Evolutionary conservation across 2,329 filamentous ascomycete genomes (phyloP).

Genomic region (Monosporascus ibericus): DNA sequence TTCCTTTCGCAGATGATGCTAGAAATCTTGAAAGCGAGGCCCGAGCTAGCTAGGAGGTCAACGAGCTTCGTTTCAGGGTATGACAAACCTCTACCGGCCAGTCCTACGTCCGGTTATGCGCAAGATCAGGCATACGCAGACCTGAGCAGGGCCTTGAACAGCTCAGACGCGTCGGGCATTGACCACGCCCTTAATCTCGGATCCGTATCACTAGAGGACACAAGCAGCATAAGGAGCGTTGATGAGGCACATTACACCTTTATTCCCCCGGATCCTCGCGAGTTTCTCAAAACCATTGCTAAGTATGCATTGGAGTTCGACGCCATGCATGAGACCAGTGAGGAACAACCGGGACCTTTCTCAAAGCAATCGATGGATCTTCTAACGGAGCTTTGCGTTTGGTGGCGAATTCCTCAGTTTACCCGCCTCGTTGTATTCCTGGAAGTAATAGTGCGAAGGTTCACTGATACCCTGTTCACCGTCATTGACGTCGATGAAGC

Average conservation of each 20-base stretch:
- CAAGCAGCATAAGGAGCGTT: slow-evolving; percentile 44
- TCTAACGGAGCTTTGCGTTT: slow-evolving; percentile 74
- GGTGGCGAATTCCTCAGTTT: slow-evolving; percentile 84
- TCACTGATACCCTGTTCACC: slow-evolving; percentile 72
- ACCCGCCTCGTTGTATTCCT: slow-evolving; percentile 75
- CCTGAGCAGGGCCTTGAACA: slow-evolving; percentile 45
- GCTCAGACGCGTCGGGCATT: slow-evolving; percentile 38
- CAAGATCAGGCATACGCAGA: slow-evolving; percentile 49
- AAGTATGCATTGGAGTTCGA: slow-evolving; percentile 68
- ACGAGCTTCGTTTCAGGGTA: slow-evolving; percentile 39
- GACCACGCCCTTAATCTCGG: slow-evolving; percentile 66
- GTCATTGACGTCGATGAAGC: slow-evolving; percentile 77
- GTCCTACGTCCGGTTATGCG: slow-evolving; percentile 39
- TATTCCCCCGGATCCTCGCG: slow-evolving; percentile 77
- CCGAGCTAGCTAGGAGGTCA: slow-evolving; percentile 74
- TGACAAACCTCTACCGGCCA: slow-evolving; percentile 54
- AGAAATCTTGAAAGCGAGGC: slow-evolving; percentile 79
- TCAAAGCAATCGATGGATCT: slow-evolving; percentile 78
- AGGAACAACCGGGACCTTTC: slow-evolving; percentile 46
- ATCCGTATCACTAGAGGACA: slow-evolving; percentile 55
- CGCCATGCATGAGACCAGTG: slow-evolving; percentile 48
- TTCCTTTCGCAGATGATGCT: slow-evolving; percentile 92
- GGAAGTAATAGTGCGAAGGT: slow-evolving; percentile 81
- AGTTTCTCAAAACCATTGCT: slow-evolving; percentile 77
- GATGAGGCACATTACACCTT: slow-evolving; percentile 75